These are phyloP conservation scores for Aristolochia fimbriata DNA, from an alignment of 164 flowering plant species.

Conservation along the genomic window DNA sequence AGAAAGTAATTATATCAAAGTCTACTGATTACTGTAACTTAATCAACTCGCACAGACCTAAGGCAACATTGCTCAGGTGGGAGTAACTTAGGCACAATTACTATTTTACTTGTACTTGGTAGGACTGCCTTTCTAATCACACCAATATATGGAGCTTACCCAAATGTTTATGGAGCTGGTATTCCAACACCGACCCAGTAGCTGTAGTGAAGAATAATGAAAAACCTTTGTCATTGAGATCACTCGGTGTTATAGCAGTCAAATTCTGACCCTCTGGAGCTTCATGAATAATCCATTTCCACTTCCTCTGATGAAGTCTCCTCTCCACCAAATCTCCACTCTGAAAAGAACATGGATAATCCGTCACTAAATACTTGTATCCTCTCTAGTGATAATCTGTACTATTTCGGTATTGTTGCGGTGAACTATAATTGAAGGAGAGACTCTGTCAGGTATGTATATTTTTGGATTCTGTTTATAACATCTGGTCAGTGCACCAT, in stretches of 20 bases:
- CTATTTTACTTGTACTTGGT: neutral
- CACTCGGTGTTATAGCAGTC: slow-evolving; percentile 54
- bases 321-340: slow-evolving; percentile 64
- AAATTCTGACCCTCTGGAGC: slow-evolving; percentile 45
- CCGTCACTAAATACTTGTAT: neutral
- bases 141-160: slow-evolving; percentile 25
- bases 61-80: no score
- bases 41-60: no score
- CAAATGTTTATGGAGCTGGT: slow-evolving; percentile 36
- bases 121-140: neutral
- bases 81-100: neutral
- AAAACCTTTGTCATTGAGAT: slow-evolving; percentile 21
- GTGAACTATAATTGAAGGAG: no score
- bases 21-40: no score
- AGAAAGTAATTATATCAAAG: no score
- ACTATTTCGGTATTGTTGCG: no score
- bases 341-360: slow-evolving; percentile 21
- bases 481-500: no score
- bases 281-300: slow-evolving; percentile 82
- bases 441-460: no score
- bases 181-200: slow-evolving; percentile 53
- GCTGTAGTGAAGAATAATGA: slow-evolving; percentile 59
- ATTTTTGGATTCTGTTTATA: no score
- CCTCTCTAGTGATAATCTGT: no score
- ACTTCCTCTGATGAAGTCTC: slow-evolving; percentile 58